Evolutionary conservation across 257 asterid species (phyloP).

Genomic region (Gynochthodes officinalis): DNA sequence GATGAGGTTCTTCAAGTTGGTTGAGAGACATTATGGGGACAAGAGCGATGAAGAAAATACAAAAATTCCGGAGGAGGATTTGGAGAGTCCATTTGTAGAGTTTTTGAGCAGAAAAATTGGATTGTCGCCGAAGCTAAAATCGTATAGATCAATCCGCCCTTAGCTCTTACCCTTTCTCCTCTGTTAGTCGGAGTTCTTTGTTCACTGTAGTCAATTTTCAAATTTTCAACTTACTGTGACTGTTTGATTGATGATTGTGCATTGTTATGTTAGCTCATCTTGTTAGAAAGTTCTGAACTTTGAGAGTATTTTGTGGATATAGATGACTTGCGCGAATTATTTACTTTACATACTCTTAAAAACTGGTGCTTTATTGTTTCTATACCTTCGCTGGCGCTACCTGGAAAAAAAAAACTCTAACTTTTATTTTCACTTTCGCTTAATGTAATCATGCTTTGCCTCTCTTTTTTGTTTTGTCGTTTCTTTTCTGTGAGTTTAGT

Average conservation of each 20-base stretch:
- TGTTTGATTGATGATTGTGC: background rate
- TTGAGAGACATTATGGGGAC: conserved; percentile 56
- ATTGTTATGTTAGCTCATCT: too few relatives aligned
- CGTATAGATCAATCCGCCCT: conserved; percentile 51
- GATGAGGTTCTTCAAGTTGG: conserved; percentile 84
- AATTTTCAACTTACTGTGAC: background rate
- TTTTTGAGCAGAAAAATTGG: conserved; percentile 54
- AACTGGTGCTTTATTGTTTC: background rate
- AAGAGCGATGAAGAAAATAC: conserved; percentile 33
- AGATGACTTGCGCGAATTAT: background rate
- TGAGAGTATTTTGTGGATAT: background rate
- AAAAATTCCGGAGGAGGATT: conserved; percentile 60
- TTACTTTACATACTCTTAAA: background rate
- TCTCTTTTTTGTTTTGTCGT: background rate
- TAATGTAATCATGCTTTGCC: background rate
- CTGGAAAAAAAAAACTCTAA: too few relatives aligned
- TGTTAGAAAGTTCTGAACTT: background rate
- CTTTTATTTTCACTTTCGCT: background rate
- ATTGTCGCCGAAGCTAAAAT: conserved; percentile 74
- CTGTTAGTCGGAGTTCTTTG: conserved; percentile 30
- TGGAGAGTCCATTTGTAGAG: conserved; percentile 70
- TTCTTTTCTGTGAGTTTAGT: background rate
- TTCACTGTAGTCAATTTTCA: conserved; percentile 8
- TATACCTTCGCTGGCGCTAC: too few relatives aligned
- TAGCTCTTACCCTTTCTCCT: conserved; percentile 16